These are phyloP conservation scores for Tausonia pullulans DNA, from an alignment of 1,284 basidiomycete species.

Conservation along the genomic window DNA sequence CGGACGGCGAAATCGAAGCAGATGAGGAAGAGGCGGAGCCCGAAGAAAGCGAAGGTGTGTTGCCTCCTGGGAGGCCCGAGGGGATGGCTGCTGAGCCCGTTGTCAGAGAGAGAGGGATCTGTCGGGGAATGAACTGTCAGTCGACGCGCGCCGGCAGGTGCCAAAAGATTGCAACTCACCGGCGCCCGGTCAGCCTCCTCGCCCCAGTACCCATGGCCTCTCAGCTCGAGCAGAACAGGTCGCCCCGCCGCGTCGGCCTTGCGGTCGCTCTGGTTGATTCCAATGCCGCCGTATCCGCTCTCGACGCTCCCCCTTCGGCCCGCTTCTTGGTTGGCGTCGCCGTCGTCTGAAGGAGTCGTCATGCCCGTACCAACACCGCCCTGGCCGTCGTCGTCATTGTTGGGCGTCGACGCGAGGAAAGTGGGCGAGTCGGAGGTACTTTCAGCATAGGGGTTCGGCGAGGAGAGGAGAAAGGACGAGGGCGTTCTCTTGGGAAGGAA, in stretches of 20 bases:
- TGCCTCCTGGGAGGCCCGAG: background rate
- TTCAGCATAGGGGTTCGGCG: background rate
- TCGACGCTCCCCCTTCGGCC: background rate
- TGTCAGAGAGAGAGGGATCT: background rate
- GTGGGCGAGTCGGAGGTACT: background rate
- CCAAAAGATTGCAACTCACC: background rate
- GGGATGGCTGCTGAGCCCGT: background rate
- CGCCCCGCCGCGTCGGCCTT: slow-evolving; percentile 2
- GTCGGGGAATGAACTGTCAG: too few relatives aligned
- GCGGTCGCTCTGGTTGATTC: background rate
- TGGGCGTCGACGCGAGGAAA: background rate
- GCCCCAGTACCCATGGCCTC: slow-evolving; percentile 22
- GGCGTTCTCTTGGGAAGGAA: background rate
- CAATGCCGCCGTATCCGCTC: background rate
- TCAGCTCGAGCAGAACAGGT: slow-evolving; percentile 20
- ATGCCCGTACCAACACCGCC: background rate
- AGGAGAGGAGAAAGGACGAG: too few relatives aligned
- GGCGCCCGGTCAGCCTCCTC: slow-evolving; percentile 12
- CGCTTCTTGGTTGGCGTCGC: background rate
- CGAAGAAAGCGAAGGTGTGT: too few relatives aligned
- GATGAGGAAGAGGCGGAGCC: background rate
- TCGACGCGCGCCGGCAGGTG: too few relatives aligned
- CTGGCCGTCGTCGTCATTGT: background rate
- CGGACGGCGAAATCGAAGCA: background rate
- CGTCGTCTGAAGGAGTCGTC: too few relatives aligned